These are phyloP conservation scores for Mycena haematopus DNA, from an alignment of 768 basidiomycete species.

Conservation along the genomic window DNA sequence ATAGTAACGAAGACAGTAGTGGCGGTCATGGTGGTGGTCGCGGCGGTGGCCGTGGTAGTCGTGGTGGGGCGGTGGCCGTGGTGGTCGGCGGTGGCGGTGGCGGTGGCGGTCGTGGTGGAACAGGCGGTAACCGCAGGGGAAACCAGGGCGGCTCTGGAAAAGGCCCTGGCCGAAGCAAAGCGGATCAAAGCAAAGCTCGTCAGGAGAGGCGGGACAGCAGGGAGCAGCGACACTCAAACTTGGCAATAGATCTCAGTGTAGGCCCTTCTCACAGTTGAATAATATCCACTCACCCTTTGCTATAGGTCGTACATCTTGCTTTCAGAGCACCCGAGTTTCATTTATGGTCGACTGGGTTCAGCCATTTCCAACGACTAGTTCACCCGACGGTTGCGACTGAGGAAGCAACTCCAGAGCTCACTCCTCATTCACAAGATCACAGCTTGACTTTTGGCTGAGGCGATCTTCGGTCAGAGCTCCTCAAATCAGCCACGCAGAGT, in stretches of 20 bases:
- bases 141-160: background rate
- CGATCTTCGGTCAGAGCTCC: background rate
- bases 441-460: background rate
- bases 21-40: no score
- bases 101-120: no score
- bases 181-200: no score
- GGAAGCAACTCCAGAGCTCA: background rate
- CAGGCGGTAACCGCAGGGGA: background rate
- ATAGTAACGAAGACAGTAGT: background rate
- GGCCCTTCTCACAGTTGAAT: background rate
- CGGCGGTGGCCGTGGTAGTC: no score
- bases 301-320: constrained; percentile 10
- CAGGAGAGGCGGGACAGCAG: background rate
- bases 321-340: constrained; percentile 4
- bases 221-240: background rate
- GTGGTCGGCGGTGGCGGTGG: no score
- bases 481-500: constrained; percentile 11
- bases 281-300: background rate
- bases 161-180: background rate
- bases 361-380: constrained; percentile 6
- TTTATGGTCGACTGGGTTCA: constrained; percentile 20
- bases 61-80: no score
- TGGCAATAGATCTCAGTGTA: background rate
- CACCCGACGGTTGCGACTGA: no score
- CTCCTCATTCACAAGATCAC: background rate